A percentile compares a stretch with the other conserved stretches of the same genome.
Evolutionary conservation across 768 basidiomycete species (phyloP).

Genomic region (Tricholoma sp.): DNA sequence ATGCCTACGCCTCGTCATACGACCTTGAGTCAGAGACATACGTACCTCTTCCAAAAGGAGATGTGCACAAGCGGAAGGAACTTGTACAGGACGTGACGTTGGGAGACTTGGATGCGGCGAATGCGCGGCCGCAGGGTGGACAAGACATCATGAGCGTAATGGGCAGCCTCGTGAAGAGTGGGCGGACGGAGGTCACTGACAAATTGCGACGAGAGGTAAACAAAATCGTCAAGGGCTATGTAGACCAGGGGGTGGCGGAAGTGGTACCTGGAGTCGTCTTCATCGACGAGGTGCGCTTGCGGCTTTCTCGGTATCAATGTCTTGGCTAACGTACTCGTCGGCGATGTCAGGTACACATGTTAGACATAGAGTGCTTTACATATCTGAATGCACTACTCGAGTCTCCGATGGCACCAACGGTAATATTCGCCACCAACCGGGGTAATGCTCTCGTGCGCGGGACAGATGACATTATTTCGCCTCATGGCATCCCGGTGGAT

Average conservation of each 20-base stretch:
- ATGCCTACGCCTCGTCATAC: slow-evolving; percentile 96
- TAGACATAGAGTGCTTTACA: slow-evolving; percentile 99
- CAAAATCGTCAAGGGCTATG: slow-evolving; percentile 95
- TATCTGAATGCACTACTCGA: slow-evolving; percentile 95
- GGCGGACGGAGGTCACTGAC: slow-evolving; percentile 94
- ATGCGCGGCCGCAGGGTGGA: slow-evolving; percentile 92
- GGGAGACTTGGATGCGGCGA: slow-evolving; percentile 94
- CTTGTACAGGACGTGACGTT: slow-evolving; percentile 34
- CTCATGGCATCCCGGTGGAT: slow-evolving; percentile 93
- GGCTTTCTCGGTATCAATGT: background rate
- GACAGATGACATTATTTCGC: slow-evolving; percentile 84
- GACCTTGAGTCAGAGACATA: slow-evolving; percentile 99
- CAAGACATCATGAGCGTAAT: slow-evolving; percentile 99
- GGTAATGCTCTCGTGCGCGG: slow-evolving; percentile 91
- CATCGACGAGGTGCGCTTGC: slow-evolving; percentile 82
- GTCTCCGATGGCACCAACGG: slow-evolving; percentile 95
- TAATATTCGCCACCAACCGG: slow-evolving; percentile 94
- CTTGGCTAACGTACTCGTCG: slow-evolving; percentile 5
- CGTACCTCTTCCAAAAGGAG: slow-evolving; percentile 73
- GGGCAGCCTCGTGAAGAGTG: slow-evolving; percentile 85
- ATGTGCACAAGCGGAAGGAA: slow-evolving; percentile 21
- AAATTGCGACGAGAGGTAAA: slow-evolving; percentile 94
- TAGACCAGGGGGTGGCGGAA: slow-evolving; percentile 97
- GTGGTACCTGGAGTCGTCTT: slow-evolving; percentile 97
- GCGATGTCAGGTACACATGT: slow-evolving; percentile 85